These are phyloP conservation scores for Scutellaria barbata DNA, from an alignment of 257 asterid genomes.

Conservation along the genomic window DNA sequence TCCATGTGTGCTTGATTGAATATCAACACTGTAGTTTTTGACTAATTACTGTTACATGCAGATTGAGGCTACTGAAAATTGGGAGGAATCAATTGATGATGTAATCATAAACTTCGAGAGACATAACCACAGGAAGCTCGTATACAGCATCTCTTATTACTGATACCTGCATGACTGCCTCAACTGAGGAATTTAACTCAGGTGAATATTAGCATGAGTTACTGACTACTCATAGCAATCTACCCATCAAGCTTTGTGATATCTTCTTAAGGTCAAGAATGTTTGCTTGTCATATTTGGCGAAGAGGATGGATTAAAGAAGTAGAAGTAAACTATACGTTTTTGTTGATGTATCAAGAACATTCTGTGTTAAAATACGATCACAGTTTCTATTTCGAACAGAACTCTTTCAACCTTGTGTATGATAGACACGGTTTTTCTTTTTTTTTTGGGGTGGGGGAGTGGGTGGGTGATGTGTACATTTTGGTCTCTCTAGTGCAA, in stretches of 20 bases:
- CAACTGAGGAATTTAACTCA: neutral
- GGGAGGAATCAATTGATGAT: constrained; percentile 86
- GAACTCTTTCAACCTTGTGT: no score
- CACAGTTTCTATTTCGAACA: no score
- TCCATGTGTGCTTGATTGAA: neutral
- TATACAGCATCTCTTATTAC: constrained; percentile 74
- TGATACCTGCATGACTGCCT: constrained; percentile 37
- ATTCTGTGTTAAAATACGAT: neutral
- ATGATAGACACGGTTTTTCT: no score
- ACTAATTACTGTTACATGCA: constrained; percentile 30
- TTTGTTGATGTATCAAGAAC: neutral
- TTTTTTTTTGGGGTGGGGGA: no score
- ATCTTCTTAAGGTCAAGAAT: neutral
- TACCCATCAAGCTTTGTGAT: constrained; percentile 4
- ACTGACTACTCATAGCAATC: neutral
- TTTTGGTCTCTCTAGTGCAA: no score
- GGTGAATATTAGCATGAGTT: neutral
- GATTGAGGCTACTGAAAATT: constrained; percentile 68
- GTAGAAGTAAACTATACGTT: neutral
- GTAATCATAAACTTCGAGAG: constrained; percentile 74
- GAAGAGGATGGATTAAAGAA: neutral
- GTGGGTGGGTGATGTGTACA: no score
- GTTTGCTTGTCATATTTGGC: neutral
- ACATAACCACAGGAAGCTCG: constrained; percentile 72
- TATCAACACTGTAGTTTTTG: neutral